Base-by-base conservation (phyloP, 371 early-diverging fungal genomes). In the Mucor irregularis region DNA sequence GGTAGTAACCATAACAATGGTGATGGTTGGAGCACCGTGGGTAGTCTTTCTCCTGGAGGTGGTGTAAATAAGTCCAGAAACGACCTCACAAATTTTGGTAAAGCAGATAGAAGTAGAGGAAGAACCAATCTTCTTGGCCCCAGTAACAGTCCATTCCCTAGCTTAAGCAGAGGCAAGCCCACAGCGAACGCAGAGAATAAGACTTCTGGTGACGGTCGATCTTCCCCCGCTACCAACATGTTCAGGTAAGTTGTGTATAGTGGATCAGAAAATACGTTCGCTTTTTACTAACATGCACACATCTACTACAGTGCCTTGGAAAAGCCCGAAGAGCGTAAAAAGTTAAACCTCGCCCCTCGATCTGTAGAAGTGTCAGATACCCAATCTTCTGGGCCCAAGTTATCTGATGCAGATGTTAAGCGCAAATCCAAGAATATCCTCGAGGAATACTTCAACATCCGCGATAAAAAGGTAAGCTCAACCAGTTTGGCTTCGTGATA, bases 21-120 rank as follows among this genome's bases (percentile, higher is more conserved):
- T 43, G 90, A 84, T 78, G 94, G 92, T 26, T 90, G 89, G 91
- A 86, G 68, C 37, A 85, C 86, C 11, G 88, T 86, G 9, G 84
- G 78, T 17, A n/a, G n/a, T n/a, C n/a, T n/a, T n/a, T 42, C 42
- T 42, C 42, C 42, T 42, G 42, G 22, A 13, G 25, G 13, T 13
- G 73, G 81, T 42, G 71, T 72, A 9, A 69, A 79, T 28, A 73
- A 69, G 53, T 65, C 71, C 50, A 56, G 40, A 55, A 89, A 83
- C 16, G 94, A 95, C 54, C 70, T 93, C 34, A 76, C 87, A 28
- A 79, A 81, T 48, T 93, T 95, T 71, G 95, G 95, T 34, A 85
- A 92, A 60, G 66, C 89, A 0, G 74, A 82, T 43, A 82, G 89
- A 53, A 79, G 87, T 64, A 85, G 86, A 70, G 17, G 17, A 19